Percentiles rank a stretch among this genome's conserved stretches.
phyloP scores from a whole-genome alignment of 345 rosid genomes.

The Sisymbrium altissimum region DNA sequence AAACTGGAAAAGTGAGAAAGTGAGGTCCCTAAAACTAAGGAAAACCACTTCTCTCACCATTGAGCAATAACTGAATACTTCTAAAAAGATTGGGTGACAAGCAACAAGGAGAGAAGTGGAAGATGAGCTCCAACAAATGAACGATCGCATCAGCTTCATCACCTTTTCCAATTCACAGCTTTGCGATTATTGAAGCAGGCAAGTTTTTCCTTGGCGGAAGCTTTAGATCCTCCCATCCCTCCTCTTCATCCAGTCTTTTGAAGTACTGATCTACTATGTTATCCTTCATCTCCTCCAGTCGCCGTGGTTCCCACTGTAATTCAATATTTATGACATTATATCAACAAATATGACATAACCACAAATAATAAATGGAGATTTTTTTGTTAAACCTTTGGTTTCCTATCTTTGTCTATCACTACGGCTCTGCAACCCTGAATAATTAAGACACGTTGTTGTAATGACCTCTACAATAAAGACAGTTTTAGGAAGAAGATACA shows the following conservation, averaged over 20 bases:
- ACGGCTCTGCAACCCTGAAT: constrained; percentile 89
- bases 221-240: constrained; percentile 48
- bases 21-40: too few relatives aligned
- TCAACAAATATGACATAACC: not conserved
- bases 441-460: not conserved
- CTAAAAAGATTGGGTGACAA: too few relatives aligned
- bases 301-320: constrained; percentile 48
- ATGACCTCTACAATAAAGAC: not conserved
- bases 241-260: constrained; percentile 48
- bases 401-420: constrained; percentile 75
- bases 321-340: not conserved
- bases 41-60: too few relatives aligned
- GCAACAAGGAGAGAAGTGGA: not conserved
- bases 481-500: not conserved
- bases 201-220: constrained; percentile 47
- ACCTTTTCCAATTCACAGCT: constrained; percentile 41
- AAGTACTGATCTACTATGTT: constrained; percentile 58
- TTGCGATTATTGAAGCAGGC: constrained; percentile 45
- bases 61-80: too few relatives aligned
- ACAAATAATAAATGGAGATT: not conserved
- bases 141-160: not conserved
- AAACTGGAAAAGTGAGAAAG: too few relatives aligned
- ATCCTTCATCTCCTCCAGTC: constrained; percentile 48
- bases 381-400: constrained; percentile 53
- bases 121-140: not conserved